Base-by-base conservation (phyloP, 2,329 filamentous ascomycete genomes). In the Nothomitra cinnamomea region DNA sequence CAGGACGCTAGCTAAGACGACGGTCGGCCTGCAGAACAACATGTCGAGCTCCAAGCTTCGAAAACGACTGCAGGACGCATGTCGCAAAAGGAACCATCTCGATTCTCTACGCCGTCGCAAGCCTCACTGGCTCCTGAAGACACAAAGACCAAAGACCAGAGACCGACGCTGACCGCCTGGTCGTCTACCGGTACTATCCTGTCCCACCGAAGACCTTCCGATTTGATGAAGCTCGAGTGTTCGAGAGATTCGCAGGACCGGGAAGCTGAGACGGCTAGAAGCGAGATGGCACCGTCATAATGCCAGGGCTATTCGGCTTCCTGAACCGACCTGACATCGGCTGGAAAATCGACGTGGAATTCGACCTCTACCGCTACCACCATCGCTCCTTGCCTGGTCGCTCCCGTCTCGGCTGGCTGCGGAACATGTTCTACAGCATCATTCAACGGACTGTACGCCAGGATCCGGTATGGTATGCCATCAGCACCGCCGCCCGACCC, bases 391-490 rank as follows among this genome's bases (percentile, higher is more conserved):
- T 48, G 43, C 43, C 43, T 17, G 22, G 43, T 17, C 43, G 43
- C 19, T 48, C 43, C 6, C 43, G 21, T 28, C 43, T 48, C 8
- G 43, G 22, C 21, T 48, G 43, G 43, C 43, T 48, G 43, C 43
- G 43, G 21, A 48, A 48, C 22, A 56, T 57, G 54, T 57, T 53
- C 42, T 51, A 54, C 41, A 54, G 42, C 19, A 19, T 54, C 1
- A 57, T 55, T n/a, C 54, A 57, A n/a, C 45, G 53, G 12, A 43
- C 49, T 1, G 49, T 56, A 7, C 32, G 55, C 2, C 55, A 56
- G 22, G 55, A 57, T 52, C 55, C 55, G 3, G 40, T 42, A 21
- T 53, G 52, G 13, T 54, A 56, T 49, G 55, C 53, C 10, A 13
- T 57, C 8, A 45, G 48, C 25, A 41, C 40, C n/a, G 55, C 55